A percentile compares a stretch with the other conserved stretches of the same genome.
These are phyloP conservation scores for Nitzschia putrida DNA, from an alignment of 108 stramenopile genomes.

Conservation along the genomic window DNA sequence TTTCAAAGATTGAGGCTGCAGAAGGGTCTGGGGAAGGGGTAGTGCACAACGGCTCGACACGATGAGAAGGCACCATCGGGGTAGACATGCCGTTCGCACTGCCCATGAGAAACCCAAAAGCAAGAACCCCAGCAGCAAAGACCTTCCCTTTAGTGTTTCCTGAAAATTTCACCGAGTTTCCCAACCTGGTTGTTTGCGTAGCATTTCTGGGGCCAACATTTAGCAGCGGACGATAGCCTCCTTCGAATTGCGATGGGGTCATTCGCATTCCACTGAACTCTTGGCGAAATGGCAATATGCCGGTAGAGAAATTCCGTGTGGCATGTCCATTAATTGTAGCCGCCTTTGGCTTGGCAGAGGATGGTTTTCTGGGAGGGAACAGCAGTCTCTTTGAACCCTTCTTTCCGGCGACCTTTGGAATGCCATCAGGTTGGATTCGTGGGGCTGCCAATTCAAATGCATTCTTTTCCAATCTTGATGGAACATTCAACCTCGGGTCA, in stretches of 20 bases:
- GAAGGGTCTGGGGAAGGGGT: neutral
- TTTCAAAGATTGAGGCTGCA: neutral
- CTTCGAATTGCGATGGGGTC: neutral
- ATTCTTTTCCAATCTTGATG: constrained; percentile 67
- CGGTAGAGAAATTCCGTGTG: neutral
- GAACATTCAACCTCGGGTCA: constrained; percentile 57
- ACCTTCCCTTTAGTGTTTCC: neutral
- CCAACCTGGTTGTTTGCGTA: neutral
- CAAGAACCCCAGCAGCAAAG: neutral
- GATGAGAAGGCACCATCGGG: neutral
- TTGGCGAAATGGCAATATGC: neutral
- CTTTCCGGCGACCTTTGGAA: constrained; percentile 1
- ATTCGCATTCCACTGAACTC: neutral
- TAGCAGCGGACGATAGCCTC: neutral
- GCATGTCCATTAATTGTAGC: neutral
- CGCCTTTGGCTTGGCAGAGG: constrained; percentile 7
- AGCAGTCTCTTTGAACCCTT: neutral
- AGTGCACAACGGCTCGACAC: neutral
- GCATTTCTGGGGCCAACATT: neutral
- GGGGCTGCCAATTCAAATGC: constrained; percentile 44
- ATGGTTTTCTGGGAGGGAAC: constrained; percentile 9
- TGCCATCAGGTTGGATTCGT: constrained; percentile 2
- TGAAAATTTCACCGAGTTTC: neutral
- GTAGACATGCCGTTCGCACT: neutral
- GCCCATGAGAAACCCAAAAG: neutral